Evolutionary conservation across 1,284 basidiomycete species (phyloP), one percentile per base, ranked within the genome.

Genomic region (Pholiota adiposa): DNA sequence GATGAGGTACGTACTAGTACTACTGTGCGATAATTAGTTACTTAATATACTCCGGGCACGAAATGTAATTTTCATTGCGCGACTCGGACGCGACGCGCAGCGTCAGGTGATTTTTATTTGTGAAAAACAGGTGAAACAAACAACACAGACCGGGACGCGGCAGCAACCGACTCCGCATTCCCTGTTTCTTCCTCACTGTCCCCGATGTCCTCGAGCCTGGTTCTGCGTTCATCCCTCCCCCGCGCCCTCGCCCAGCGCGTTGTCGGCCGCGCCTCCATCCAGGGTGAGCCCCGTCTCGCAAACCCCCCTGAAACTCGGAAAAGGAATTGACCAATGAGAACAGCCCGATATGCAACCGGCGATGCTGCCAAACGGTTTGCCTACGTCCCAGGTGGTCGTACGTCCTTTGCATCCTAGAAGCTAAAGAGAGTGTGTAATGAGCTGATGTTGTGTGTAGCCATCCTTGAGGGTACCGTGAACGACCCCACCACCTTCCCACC

Each of bases 401-500:
- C 69, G 88, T 87, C 1, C 49, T 46, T 38, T 61, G 51, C 29
- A 18, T 34, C 51, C 43, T 8, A 36, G 31, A 48, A n/a, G 52
- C 29, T 46, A 33, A 21, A 25, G 31, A 8, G 14, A 23, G 21
- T 36, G 54, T 43, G 19, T 38, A 36, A n/a, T 44, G 25, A 34
- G 23, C n/a, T 51, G 11, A 53, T 48, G 54, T 3, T 53, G n/a
- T 48, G 27, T 50, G 38, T 65, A 96, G 95, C 95, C 62, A 88
- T 98, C 75, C 87, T 93, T 80, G 88, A 89, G 76, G 97, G 97
- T 59, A 94, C 94, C 36, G 96, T 96, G 68, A 99, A 99, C 80
- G 97, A 99, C 74, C 93, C 97, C 1, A 94, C 92, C 3, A 78
- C 88, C 19, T 97, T 95, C 82, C 96, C 96, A 29, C 74, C 88